A percentile compares a stretch with the other conserved stretches of the same genome.
phyloP scores from a whole-genome alignment of 805 yeast genomes.

The Candida parachauliodes region DNA sequence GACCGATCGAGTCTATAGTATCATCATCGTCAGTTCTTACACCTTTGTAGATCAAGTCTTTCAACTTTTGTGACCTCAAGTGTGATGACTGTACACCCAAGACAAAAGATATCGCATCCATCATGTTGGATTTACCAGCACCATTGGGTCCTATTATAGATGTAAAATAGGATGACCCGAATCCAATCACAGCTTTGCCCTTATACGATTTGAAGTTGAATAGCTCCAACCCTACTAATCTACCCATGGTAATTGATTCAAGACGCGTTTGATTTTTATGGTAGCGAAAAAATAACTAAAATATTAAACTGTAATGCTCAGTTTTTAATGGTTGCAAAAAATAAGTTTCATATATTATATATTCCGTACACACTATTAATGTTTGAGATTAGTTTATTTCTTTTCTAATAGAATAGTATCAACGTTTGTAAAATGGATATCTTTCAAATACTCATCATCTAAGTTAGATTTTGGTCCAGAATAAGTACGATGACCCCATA shows the following conservation, averaged over 20 bases:
- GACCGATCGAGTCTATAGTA: constrained; percentile 16
- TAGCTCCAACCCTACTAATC: constrained; percentile 72
- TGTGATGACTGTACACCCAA: constrained; percentile 77
- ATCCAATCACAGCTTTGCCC: constrained; percentile 72
- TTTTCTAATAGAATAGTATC: too few relatives aligned
- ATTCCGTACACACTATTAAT: too few relatives aligned
- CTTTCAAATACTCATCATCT: too few relatives aligned
- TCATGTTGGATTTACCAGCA: constrained; percentile 94
- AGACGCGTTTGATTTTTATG: constrained; percentile 4
- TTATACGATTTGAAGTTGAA: constrained; percentile 88
- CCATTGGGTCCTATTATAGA: constrained; percentile 98
- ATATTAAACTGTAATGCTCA: too few relatives aligned
- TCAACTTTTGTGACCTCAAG: constrained; percentile 67
- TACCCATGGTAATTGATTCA: constrained; percentile 56
- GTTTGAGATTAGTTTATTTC: too few relatives aligned
- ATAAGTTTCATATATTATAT: neutral
- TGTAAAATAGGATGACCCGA: constrained; percentile 80
- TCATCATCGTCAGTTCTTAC: constrained; percentile 13
- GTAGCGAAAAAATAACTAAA: too few relatives aligned
- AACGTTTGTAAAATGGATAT: too few relatives aligned
- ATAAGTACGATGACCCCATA: constrained; percentile 52
- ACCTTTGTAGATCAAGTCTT: constrained; percentile 82
- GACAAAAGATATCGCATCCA: constrained; percentile 96
- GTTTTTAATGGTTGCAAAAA: too few relatives aligned
- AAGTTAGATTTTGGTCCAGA: constrained; percentile 48